These are phyloP conservation scores for Schoenoplectus triqueter DNA, from an alignment of 202 grass and related monocot species.

Conservation along the genomic window DNA sequence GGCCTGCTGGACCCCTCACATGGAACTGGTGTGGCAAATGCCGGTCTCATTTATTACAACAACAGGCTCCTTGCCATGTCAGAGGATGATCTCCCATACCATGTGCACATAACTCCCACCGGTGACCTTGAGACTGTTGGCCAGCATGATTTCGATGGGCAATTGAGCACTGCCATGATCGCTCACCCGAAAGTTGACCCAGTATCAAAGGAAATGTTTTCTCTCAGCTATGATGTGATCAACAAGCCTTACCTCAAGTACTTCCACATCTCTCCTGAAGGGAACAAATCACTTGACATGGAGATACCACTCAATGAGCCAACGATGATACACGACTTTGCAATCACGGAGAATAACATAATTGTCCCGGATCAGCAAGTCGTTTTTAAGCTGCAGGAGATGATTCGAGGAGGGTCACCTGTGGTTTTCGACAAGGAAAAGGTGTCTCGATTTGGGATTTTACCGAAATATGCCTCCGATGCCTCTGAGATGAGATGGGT, in stretches of 20 bases:
- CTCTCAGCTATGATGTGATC: conserved; percentile 85
- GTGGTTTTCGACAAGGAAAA: conserved; percentile 68
- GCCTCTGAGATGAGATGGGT: conserved; percentile 72
- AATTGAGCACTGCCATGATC: conserved; percentile 71
- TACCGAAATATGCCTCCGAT: conserved; percentile 64
- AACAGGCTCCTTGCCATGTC: conserved; percentile 89
- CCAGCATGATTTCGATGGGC: conserved; percentile 68
- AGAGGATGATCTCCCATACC: conserved; percentile 88
- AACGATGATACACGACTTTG: conserved; percentile 95
- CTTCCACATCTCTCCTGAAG: conserved; percentile 68
- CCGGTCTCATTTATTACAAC: conserved; percentile 73
- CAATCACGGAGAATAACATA: conserved; percentile 74
- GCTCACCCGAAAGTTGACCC: conserved; percentile 89
- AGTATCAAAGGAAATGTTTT: conserved; percentile 59
- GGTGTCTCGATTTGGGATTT: conserved; percentile 62
- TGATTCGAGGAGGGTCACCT: conserved; percentile 73
- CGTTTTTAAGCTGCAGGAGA: conserved; percentile 73
- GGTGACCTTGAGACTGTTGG: conserved; percentile 66
- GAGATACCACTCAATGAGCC: conserved; percentile 73
- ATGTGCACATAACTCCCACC: conserved; percentile 50
- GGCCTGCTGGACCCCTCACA: conserved; percentile 58
- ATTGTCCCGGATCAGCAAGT: conserved; percentile 84
- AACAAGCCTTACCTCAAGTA: conserved; percentile 67
- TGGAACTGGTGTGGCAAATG: conserved; percentile 85
- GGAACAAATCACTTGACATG: conserved; percentile 62